Percentiles rank a stretch among this genome's conserved stretches.
These are phyloP conservation scores for Pleurotus pulmonarius DNA, from an alignment of 768 basidiomycete species.

Conservation along the genomic window DNA sequence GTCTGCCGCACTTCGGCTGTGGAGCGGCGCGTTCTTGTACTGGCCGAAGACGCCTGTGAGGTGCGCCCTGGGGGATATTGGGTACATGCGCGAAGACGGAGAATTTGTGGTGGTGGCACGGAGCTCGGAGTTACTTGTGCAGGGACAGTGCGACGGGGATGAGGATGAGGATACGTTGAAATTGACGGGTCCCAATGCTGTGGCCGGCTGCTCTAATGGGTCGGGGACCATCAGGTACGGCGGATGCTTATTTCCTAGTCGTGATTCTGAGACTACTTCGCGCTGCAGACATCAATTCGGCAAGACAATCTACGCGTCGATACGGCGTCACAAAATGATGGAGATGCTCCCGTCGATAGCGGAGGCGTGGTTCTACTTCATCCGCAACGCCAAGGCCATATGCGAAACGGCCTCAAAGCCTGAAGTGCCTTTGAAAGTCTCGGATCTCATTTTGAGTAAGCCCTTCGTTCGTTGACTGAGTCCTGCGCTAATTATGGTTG, in stretches of 20 bases:
- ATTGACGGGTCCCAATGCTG: neutral
- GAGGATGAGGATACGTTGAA: neutral
- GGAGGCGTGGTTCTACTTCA: neutral
- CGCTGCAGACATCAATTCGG: neutral
- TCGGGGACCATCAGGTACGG: neutral
- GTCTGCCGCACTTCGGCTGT: neutral
- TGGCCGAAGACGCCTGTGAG: neutral
- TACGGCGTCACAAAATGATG: neutral
- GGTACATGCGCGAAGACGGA: constrained; percentile 1
- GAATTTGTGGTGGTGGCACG: neutral
- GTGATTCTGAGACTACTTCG: neutral
- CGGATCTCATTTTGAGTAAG: neutral
- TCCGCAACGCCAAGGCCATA: neutral
- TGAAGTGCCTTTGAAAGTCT: neutral
- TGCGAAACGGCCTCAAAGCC: neutral
- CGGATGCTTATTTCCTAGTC: too few relatives aligned
- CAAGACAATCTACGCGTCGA: neutral
- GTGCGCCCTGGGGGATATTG: neutral
- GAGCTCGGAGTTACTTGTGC: neutral
- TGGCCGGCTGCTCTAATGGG: neutral
- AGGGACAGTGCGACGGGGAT: neutral
- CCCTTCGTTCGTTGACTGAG: neutral
- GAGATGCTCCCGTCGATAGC: neutral
- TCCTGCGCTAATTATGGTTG: neutral
- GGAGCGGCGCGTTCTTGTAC: neutral